Conservation (phyloP, 768 basidiomycete species). For the Phlegmacium glaucopus region DNA sequence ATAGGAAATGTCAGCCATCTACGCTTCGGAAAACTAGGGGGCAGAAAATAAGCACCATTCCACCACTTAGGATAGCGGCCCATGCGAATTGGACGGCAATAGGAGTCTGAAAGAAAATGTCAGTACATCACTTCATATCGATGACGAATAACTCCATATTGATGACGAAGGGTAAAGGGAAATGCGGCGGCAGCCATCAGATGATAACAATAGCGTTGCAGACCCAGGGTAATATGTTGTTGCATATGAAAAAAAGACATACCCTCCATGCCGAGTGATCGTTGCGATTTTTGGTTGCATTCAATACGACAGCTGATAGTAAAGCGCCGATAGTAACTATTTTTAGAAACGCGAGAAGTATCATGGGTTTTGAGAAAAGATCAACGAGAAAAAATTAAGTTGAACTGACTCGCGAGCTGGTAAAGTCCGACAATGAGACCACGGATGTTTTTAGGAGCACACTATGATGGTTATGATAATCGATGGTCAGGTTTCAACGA, state of each 20-base stretch:
- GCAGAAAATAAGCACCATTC: conserved; percentile 55
- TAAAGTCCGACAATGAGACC: conserved; percentile 66
- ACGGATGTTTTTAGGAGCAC: conserved; percentile 70
- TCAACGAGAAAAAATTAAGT: not conserved
- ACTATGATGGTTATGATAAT: conserved; percentile 17
- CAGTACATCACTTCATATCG: too few species aligned
- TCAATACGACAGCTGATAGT: conserved; percentile 63
- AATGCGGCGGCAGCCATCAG: too few species aligned
- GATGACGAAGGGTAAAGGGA: too few species aligned
- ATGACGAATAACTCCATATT: too few species aligned
- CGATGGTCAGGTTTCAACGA: too few species aligned
- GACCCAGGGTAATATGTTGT: not conserved
- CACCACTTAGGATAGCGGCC: conserved; percentile 64
- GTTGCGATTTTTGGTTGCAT: conserved; percentile 56
- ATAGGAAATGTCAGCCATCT: not conserved
- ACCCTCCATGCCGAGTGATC: conserved; percentile 39
- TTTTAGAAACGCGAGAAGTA: too few species aligned
- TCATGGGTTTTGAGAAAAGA: not conserved
- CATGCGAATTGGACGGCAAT: conserved; percentile 77
- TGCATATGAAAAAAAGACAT: conserved; percentile 4
- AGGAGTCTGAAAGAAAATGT: conserved; percentile 43
- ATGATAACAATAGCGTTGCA: too few species aligned
- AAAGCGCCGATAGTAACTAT: conserved; percentile 67
- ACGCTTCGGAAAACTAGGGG: too few species aligned
- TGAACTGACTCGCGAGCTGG: conserved; percentile 50